phyloP scores from a whole-genome alignment of 495 filamentous ascomycete genomes.

The Trichocladium uniseriatum region DNA sequence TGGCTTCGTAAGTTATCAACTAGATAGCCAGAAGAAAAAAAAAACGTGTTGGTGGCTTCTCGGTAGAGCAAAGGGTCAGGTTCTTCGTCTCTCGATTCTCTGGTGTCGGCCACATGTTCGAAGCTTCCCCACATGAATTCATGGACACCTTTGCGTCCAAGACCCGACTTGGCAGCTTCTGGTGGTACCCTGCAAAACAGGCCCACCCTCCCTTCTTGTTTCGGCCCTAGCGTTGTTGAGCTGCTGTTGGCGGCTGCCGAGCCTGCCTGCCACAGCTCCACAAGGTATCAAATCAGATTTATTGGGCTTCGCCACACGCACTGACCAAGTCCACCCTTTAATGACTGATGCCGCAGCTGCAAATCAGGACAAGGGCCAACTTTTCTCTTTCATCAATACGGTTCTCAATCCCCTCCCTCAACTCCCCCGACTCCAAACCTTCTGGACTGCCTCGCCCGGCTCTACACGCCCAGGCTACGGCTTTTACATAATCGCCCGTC shows the following conservation, averaged over 20 bases:
- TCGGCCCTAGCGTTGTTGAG: neutral
- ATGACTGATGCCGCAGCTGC: slow-evolving; percentile 37
- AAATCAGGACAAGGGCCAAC: slow-evolving; percentile 16
- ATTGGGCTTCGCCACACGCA: slow-evolving; percentile 9
- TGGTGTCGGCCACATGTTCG: slow-evolving; percentile 7
- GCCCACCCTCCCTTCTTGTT: neutral
- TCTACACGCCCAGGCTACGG: neutral
- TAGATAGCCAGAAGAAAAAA: neutral
- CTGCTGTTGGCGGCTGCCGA: neutral
- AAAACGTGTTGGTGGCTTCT: neutral
- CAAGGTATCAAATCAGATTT: too few species aligned
- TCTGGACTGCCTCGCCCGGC: slow-evolving; percentile 2
- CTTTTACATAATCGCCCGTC: slow-evolving; percentile 3
- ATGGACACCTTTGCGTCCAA: slow-evolving; percentile 14
- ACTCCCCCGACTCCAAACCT: slow-evolving; percentile 6
- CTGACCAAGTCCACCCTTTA: slow-evolving; percentile 14
- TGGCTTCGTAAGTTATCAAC: neutral
- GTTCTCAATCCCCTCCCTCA: slow-evolving; percentile 4
- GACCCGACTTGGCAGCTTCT: neutral
- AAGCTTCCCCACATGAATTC: slow-evolving; percentile 14
- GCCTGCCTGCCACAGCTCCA: too few species aligned
- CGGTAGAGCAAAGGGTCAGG: neutral
- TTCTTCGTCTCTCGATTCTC: neutral
- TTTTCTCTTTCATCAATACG: slow-evolving; percentile 26
- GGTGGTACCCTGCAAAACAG: too few species aligned